Evolutionary conservation across 2,329 filamentous ascomycete species (phyloP), one percentile per base, ranked within the genome.

Genomic region (Alternaria hordeiaustralica): DNA sequence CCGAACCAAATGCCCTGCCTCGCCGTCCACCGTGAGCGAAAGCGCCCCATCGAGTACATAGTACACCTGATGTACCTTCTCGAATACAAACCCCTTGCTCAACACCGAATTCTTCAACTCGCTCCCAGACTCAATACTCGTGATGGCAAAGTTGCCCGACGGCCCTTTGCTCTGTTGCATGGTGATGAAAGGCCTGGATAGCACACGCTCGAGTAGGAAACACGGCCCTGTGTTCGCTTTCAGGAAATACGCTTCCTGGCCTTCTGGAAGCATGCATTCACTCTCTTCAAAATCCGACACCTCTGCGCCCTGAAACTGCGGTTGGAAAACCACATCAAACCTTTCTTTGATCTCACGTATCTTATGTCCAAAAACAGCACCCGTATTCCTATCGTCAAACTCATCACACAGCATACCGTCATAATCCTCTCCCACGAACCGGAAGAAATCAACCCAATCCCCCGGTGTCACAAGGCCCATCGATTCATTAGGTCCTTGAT

Each of bases 381-480:
- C 51, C 2, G 66, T 55, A 23, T 66, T 64, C 12, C 69, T 58
- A 12, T 50, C 21, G 47, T 71, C 69, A 33, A 62, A 63, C 44
- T 71, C 69, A 13, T 70, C 57, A 5, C 51, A 67, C 6, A 71
- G 43, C n/a, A 71, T 63, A 46, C 69, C 69, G 13, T 65, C 61
- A 43, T 71, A 71, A 3, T 56, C 58, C 18, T 71, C 68, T 2
- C 61, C 47, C 5, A 71, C 66, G 23, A 69, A 68, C 2, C 68
- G 66, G 56, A 71, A 71, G 56, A 71, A 71, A 33, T 71, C 68
- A 4, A 71, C 66, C 69, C 68, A 71, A 9, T 68, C 62, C 6
- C 69, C 69, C 12, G 69, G 69, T 1, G 69, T 70, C 2, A 71
- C 69, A 6, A 70, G 55, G 4, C 68, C 69, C 7, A 70, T 59